Evolutionary conservation across 768 basidiomycete genomes (phyloP), one percentile per base, ranked within the genome.

Genomic region (Naematelia aurantialba): DNA sequence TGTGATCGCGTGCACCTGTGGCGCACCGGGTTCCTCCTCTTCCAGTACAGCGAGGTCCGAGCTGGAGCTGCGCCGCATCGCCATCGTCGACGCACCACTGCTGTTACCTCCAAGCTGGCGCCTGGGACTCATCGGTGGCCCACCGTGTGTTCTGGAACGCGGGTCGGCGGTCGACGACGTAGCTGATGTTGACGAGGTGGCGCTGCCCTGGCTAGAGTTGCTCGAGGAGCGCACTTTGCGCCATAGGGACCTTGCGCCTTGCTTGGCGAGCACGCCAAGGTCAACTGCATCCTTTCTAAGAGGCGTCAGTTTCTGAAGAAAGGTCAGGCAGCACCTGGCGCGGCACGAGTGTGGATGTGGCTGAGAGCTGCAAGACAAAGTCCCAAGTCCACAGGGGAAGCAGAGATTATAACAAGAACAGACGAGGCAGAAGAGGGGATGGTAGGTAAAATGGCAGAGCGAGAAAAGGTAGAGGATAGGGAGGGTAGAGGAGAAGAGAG

Each of bases 241-340:
- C 75, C 75, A 76, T 14, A 76, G 57, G 19, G 65, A 60, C 50
- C 68, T 73, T 19, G 66, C 68, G 10, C 66, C 60, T 42, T 61
- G 44, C 50, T 60, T 66, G 10, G 69, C 68, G 17, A 73, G 52
- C 26, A 66, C 59, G 13, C 73, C 73, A 8, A 76, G 21, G 51
- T 76, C 75, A 5, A 72, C 65, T 0, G 61, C 52, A n/a, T 39
- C 34, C 17, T 39, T 39, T 17, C 34, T 17, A 39, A 8, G 34
- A 39, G 34, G 34, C 17, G 34, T 75, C 63, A 19, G 53, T 29
- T 22, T 45, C 47, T 14, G n/a, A 25, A 44, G 11, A 39, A 19
- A 19, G 14, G 31, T 25, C 34, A 19, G 26, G 45, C 44, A 50
- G 21, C 31, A 25, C 8, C 8, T 17, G 34, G 34, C 8, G 34